A percentile compares a stretch with the other conserved stretches of the same genome.
Evolutionary conservation across 2,329 filamentous ascomycete genomes (phyloP).

Genomic region (Massarina eburnea): DNA sequence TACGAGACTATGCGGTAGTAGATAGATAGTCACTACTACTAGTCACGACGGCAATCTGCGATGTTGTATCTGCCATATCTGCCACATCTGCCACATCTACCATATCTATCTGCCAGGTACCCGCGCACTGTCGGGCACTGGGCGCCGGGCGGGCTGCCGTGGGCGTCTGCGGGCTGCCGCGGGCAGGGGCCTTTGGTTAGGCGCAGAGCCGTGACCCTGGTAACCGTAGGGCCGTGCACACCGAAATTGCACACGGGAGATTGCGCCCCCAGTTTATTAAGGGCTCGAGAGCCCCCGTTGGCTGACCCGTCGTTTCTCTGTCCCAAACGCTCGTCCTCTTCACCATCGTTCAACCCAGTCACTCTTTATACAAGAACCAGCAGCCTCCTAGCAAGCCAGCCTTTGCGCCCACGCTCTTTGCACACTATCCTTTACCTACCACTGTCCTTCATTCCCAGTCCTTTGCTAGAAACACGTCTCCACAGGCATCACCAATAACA

Average conservation of each 20-base stretch:
- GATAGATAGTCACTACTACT: no score
- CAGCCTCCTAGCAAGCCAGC: constrained; percentile 3
- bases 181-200: background rate
- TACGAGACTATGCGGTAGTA: no score
- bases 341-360: constrained; percentile 13
- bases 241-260: constrained; percentile 16
- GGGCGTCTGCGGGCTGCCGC: background rate
- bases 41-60: background rate
- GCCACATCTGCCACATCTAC: background rate
- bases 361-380: constrained; percentile 3
- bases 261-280: constrained; percentile 25
- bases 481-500: background rate
- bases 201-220: background rate
- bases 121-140: no score
- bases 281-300: constrained; percentile 14
- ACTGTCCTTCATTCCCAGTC: constrained; percentile 1
- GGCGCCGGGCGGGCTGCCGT: background rate
- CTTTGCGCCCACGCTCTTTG: constrained; percentile 6
- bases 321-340: constrained; percentile 23
- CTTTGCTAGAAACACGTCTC: background rate
- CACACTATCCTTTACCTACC: background rate
- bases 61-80: background rate
- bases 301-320: constrained; percentile 20
- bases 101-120: background rate
- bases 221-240: no score